phyloP scores from a whole-genome alignment of 1,139 yeast species.

The Saccharomyces hybrid region DNA sequence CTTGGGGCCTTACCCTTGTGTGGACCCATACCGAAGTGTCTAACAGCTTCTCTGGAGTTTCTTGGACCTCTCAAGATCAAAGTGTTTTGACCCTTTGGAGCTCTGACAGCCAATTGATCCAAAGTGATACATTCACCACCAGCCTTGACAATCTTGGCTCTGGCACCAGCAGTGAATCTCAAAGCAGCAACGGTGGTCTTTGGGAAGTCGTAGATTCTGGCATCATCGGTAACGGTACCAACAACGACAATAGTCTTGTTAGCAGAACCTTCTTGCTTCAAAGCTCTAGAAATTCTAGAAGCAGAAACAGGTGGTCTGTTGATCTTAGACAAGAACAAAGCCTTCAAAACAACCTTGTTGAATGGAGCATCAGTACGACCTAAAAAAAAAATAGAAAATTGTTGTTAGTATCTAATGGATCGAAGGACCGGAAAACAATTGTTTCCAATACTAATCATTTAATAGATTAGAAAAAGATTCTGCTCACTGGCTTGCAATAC shows the following conservation, averaged over 20 bases:
- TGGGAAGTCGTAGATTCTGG: conserved; percentile 89
- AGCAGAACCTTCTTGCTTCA: conserved; percentile 75
- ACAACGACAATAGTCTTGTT: conserved; percentile 94
- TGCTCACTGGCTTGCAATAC: conserved; percentile 21
- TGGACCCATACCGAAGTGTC: conserved; percentile 99
- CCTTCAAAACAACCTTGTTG: conserved; percentile 93
- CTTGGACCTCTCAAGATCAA: conserved; percentile 97
- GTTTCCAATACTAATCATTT: not conserved
- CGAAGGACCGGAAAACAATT: conserved; percentile 11
- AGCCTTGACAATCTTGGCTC: conserved; percentile 92
- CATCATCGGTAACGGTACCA: conserved; percentile 97
- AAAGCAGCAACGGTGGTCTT: conserved; percentile 97
- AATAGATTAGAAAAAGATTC: conserved; percentile 21
- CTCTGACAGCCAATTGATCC: conserved; percentile 97
- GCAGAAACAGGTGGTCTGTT: conserved; percentile 99
- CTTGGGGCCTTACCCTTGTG: conserved; percentile 99
- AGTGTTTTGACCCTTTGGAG: conserved; percentile 99
- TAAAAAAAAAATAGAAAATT: conserved; percentile 23
- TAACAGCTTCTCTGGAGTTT: conserved; percentile 96
- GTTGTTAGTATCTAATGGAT: conserved; percentile 19
- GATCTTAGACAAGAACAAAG: conserved; percentile 93
- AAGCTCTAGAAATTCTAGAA: conserved; percentile 80
- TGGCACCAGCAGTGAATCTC: conserved; percentile 98
- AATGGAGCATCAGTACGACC: conserved; percentile 98
- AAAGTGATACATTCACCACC: conserved; percentile 99